These are phyloP conservation scores for Cystobasidium slooffiae DNA, from an alignment of 1,284 basidiomycete species.

Conservation along the genomic window DNA sequence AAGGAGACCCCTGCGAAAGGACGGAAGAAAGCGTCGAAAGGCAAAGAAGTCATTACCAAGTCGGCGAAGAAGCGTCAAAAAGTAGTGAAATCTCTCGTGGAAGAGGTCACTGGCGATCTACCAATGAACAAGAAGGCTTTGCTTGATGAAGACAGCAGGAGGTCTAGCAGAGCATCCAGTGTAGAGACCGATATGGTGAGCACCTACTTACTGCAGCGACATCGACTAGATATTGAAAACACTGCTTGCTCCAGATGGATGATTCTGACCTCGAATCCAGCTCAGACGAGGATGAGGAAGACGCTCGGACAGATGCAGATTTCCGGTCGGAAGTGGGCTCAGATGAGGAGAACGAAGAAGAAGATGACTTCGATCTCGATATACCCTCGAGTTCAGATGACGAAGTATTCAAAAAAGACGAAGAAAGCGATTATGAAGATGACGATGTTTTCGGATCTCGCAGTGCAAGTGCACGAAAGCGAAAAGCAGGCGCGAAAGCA, in stretches of 20 bases:
- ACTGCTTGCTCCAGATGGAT: not conserved
- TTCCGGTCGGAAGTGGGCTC: slow-evolving; percentile 12
- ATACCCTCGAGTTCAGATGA: slow-evolving; percentile 13
- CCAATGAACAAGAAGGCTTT: slow-evolving; percentile 4
- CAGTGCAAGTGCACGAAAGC: slow-evolving; percentile 31
- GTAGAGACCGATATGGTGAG: slow-evolving; percentile 32
- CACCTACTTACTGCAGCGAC: not conserved
- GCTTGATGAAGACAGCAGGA: slow-evolving; percentile 8
- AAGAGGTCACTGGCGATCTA: slow-evolving; percentile 25
- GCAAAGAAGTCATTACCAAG: not conserved
- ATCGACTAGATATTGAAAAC: not conserved
- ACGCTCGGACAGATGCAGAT: slow-evolving; percentile 38
- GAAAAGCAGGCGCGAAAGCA: slow-evolving; percentile 1
- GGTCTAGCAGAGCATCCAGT: slow-evolving; percentile 24
- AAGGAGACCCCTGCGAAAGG: slow-evolving; percentile 18
- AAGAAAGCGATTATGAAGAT: slow-evolving; percentile 26
- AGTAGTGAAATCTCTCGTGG: slow-evolving; percentile 31
- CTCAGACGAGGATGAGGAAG: slow-evolving; percentile 33
- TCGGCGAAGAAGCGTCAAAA: slow-evolving; percentile 28
- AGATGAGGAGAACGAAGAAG: slow-evolving; percentile 30
- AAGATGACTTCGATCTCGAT: slow-evolving; percentile 34
- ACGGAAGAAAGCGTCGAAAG: slow-evolving; percentile 12
- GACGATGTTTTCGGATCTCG: slow-evolving; percentile 29
- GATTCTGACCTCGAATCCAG: slow-evolving; percentile 20
- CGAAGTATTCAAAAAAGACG: slow-evolving; percentile 8